Percentiles rank a stretch among this genome's conserved stretches.
phyloP scores from a whole-genome alignment of 208 protist species.

The Phytomonas sp. region DNA sequence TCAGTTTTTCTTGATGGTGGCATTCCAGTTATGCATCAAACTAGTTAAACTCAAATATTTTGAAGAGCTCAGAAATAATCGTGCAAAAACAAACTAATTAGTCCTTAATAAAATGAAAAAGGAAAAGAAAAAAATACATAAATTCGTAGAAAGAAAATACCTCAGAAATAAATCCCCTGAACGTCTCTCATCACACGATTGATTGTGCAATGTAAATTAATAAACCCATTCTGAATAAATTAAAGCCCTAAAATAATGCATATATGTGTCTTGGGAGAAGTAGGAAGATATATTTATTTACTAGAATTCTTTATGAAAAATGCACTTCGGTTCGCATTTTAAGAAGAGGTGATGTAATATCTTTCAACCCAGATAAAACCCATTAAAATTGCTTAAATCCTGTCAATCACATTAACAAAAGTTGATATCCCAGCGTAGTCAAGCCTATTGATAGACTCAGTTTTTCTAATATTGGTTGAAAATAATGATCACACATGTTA shows the following conservation, averaged over 20 bases:
- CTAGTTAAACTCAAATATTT: conserved; percentile 11
- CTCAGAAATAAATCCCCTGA: not conserved
- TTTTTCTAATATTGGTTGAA: not conserved
- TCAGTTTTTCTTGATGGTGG: conserved; percentile 67
- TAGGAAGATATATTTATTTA: not conserved
- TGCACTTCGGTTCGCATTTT: not conserved
- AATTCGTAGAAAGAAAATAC: conserved; percentile 6
- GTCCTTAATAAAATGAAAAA: conserved; percentile 2
- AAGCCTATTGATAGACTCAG: not conserved
- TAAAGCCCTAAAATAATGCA: not conserved
- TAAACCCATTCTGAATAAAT: conserved; percentile 1
- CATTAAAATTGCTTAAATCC: not conserved
- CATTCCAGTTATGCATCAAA: conserved; percentile 25
- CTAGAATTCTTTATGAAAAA: not conserved
- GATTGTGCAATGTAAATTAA: conserved; percentile 4
- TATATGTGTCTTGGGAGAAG: not conserved
- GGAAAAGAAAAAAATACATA: conserved; percentile 5
- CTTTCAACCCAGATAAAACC: not conserved
- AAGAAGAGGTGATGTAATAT: not conserved
- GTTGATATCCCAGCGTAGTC: not conserved
- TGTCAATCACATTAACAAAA: not conserved
- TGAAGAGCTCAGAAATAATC: conserved; percentile 4
- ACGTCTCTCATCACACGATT: not conserved
- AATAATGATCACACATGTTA: not conserved
- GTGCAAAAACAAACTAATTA: conserved; percentile 8